Evolutionary conservation across 2,329 filamentous ascomycete species (phyloP).

Genomic region (Clonostachys solani): DNA sequence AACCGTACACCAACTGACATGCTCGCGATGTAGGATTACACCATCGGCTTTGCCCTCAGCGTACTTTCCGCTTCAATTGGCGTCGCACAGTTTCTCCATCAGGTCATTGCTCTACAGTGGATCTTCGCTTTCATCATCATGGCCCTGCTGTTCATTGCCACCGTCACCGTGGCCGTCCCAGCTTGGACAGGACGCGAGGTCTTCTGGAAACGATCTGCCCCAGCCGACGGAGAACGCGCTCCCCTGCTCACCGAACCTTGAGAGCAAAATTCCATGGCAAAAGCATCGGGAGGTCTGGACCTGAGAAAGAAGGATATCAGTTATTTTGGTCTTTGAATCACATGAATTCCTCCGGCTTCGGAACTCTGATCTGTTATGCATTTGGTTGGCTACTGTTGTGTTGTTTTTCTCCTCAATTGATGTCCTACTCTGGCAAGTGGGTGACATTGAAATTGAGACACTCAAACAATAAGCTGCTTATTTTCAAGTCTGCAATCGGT

Average conservation of each 20-base stretch:
- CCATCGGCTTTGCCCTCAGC: conserved; percentile 75
- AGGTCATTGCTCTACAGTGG: conserved; percentile 74
- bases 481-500: too few relatives aligned
- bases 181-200: conserved; percentile 56
- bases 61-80: conserved; percentile 71
- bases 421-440: too few relatives aligned
- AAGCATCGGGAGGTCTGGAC: too few relatives aligned
- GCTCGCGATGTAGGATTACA: conserved; percentile 50
- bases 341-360: too few relatives aligned
- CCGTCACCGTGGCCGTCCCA: conserved; percentile 39
- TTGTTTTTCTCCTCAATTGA: too few relatives aligned
- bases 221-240: conserved; percentile 52
- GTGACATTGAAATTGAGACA: too few relatives aligned
- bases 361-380: too few relatives aligned
- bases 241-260: conserved; percentile 49
- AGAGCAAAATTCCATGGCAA: too few relatives aligned
- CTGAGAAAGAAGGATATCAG: too few relatives aligned
- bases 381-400: too few relatives aligned
- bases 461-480: too few relatives aligned
- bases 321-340: too few relatives aligned
- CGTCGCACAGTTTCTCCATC: conserved; percentile 69
- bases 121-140: conserved; percentile 23
- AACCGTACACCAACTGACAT: conserved; percentile 5
- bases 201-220: conserved; percentile 38
- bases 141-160: conserved; percentile 19